Evolutionary conservation across 768 basidiomycete genomes (phyloP).

Genomic region (Termitomyces sp.): DNA sequence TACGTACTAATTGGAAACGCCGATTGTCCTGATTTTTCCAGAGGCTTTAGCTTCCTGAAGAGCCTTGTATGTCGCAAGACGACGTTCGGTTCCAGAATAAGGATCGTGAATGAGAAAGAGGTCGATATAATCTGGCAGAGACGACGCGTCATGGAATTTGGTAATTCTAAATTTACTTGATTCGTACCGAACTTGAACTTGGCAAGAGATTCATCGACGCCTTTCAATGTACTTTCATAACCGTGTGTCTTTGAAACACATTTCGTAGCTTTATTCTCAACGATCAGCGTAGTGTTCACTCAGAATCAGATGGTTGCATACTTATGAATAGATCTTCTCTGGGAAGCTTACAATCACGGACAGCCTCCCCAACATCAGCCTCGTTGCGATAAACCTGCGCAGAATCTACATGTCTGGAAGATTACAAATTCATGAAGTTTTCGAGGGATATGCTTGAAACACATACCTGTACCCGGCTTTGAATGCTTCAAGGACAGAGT

Average conservation of each 20-base stretch:
- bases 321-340: constrained; percentile 73
- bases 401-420: constrained; percentile 65
- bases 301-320: constrained; percentile 22
- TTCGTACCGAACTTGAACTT: constrained; percentile 54
- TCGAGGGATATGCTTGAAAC: background rate
- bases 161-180: background rate
- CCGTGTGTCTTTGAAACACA: constrained; percentile 56
- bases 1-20: constrained; percentile 82
- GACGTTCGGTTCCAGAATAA: constrained; percentile 55
- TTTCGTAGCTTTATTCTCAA: constrained; percentile 57
- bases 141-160: background rate
- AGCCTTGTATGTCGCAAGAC: constrained; percentile 72
- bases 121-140: constrained; percentile 43
- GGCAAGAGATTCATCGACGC: constrained; percentile 61
- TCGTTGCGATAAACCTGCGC: constrained; percentile 73
- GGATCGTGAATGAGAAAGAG: constrained; percentile 81
- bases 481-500: constrained; percentile 61
- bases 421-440: background rate
- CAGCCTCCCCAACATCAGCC: constrained; percentile 55
- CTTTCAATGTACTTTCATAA: constrained; percentile 57
- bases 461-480: constrained; percentile 61
- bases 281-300: background rate
- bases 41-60: constrained; percentile 57
- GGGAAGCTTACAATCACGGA: constrained; percentile 52
- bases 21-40: constrained; percentile 72